Base-by-base conservation (phyloP, 108 stramenopile genomes). In the Licmophora abbreviata region DNA sequence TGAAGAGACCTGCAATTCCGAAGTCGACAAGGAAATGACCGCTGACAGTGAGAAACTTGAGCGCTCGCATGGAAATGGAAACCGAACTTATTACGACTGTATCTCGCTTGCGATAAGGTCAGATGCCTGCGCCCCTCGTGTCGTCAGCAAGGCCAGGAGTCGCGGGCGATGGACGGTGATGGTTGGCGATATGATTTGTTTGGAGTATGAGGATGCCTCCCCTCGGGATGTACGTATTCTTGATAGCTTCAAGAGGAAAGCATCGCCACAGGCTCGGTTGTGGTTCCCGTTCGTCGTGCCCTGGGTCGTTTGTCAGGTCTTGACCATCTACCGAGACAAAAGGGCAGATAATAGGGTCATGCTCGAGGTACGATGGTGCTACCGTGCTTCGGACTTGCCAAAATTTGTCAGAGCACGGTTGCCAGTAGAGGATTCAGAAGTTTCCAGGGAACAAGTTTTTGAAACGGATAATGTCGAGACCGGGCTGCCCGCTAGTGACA, bases 401-500 rank as follows among this genome's bases (percentile, higher is more conserved):
- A n/a, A n/a, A n/a, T n/a, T n/a, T n/a, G n/a, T n/a, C n/a, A n/a
- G n/a, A n/a, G n/a, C n/a, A n/a, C n/a, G n/a, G n/a, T n/a, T n/a
- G n/a, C n/a, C n/a, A n/a, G n/a, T n/a, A n/a, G n/a, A n/a, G n/a
- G n/a, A n/a, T n/a, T n/a, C n/a, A n/a, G n/a, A n/a, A n/a, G n/a
- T n/a, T n/a, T 54, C 68, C 1, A 11, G 4, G 10, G 51, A 78
- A 64, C 56, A 64, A 52, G 41, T 71, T 26, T 68, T 68, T 66
- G 81, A 80, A 73, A 65, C 80, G 25, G 54, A 75, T 44, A 48
- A 55, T 12, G 28, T 74, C 20, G 37, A 66, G 18, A 28, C 29
- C n/a, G 60, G 48, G 14, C 24, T 76, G 1, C 37, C 49, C 30
- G 71, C 71, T 21, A 46, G 57, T 8, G 21, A 28, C 20, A 28